These are phyloP conservation scores for Phialophora macrospora DNA, from an alignment of 2,329 filamentous ascomycete species.

Conservation along the genomic window DNA sequence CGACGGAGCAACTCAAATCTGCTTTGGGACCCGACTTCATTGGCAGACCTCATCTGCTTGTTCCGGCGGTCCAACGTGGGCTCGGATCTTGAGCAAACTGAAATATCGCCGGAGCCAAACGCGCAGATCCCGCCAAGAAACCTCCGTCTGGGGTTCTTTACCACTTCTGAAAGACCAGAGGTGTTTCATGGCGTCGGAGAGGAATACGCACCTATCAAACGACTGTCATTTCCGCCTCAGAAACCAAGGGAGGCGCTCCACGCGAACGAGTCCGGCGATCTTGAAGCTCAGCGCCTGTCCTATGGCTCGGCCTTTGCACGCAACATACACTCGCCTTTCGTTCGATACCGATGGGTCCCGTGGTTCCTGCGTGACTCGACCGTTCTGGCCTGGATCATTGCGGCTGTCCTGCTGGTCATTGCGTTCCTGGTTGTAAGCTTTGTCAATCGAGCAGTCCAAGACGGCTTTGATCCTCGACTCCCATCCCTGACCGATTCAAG, in stretches of 20 bases:
- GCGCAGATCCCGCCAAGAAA: constrained; percentile 60
- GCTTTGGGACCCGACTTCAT: constrained; percentile 80
- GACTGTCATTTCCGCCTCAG: constrained; percentile 52
- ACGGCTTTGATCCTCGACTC: constrained; percentile 74
- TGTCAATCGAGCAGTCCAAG: constrained; percentile 66
- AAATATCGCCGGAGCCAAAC: constrained; percentile 58
- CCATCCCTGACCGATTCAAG: constrained; percentile 62
- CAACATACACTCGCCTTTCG: constrained; percentile 57
- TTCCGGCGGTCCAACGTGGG: constrained; percentile 80
- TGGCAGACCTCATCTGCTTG: constrained; percentile 80
- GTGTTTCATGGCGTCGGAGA: constrained; percentile 83
- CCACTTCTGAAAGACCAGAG: constrained; percentile 66
- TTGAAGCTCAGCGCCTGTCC: constrained; percentile 46
- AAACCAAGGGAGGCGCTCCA: constrained; percentile 11
- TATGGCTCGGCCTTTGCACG: constrained; percentile 55
- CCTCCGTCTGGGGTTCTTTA: constrained; percentile 87
- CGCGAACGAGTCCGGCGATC: constrained; percentile 44
- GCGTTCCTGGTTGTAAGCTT: constrained; percentile 81
- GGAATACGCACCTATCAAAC: constrained; percentile 57
- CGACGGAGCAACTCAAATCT: constrained; percentile 71
- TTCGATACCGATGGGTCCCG: constrained; percentile 72
- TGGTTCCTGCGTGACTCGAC: constrained; percentile 73
- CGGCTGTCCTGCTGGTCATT: constrained; percentile 65
- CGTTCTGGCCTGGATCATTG: constrained; percentile 69
- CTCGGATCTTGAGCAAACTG: constrained; percentile 71